These are phyloP conservation scores for Fomitopsis betulina DNA, from an alignment of 1,284 basidiomycete genomes.

Conservation along the genomic window DNA sequence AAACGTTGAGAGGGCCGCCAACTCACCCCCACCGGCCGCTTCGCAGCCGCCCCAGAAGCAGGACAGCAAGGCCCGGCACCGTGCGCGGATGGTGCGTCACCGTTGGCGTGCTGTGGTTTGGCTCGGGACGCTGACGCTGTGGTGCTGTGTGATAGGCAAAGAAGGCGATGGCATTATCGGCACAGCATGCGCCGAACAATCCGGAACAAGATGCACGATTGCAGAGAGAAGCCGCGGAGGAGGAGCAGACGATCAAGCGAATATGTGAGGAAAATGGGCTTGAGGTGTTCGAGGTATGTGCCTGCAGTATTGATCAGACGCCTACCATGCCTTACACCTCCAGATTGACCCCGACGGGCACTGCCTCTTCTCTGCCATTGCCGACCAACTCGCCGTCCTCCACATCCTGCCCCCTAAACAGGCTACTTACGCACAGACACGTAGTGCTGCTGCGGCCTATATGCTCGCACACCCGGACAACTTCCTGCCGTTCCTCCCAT, in stretches of 20 bases:
- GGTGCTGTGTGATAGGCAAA: slow-evolving; percentile 48
- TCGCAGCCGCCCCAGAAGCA: slow-evolving; percentile 39
- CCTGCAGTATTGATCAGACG: neutral
- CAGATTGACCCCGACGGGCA: slow-evolving; percentile 94
- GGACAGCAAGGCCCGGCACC: slow-evolving; percentile 69
- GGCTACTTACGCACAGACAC: slow-evolving; percentile 57
- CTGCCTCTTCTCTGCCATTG: slow-evolving; percentile 91
- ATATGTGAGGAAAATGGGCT: slow-evolving; percentile 68
- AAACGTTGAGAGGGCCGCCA: slow-evolving; percentile 36
- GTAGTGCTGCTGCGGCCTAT: slow-evolving; percentile 76
- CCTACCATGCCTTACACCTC: neutral
- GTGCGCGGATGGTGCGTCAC: slow-evolving; percentile 69
- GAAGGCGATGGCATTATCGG: slow-evolving; percentile 68
- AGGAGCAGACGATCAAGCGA: slow-evolving; percentile 64
- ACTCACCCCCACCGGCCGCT: slow-evolving; percentile 26
- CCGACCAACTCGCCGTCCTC: slow-evolving; percentile 78
- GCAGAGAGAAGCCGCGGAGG: slow-evolving; percentile 66
- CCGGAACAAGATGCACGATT: slow-evolving; percentile 61
- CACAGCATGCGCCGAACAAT: slow-evolving; percentile 55
- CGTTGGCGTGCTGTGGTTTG: neutral
- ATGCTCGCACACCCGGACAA: slow-evolving; percentile 85
- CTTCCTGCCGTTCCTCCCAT: slow-evolving; percentile 92
- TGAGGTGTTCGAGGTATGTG: slow-evolving; percentile 65
- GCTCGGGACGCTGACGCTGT: neutral
- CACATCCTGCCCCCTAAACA: slow-evolving; percentile 51